Conservation (phyloP, 129 eudicot genomes). For the Arctium lappa region DNA sequence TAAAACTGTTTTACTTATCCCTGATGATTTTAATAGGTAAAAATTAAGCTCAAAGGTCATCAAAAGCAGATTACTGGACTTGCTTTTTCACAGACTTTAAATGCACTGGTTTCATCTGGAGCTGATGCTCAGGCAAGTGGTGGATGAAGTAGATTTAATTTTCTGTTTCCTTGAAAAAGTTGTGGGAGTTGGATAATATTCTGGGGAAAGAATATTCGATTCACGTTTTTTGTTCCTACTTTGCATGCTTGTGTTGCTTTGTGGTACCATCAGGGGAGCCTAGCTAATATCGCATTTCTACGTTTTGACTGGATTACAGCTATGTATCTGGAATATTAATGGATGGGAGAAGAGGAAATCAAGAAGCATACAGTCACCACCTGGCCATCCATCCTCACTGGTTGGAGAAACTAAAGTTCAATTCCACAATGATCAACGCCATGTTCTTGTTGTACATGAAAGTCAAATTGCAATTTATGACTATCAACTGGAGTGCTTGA, state of each 20-base stretch:
- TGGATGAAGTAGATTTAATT: neutral
- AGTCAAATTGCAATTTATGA: constrained; percentile 75
- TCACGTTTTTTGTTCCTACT: neutral
- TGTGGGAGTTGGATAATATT: neutral
- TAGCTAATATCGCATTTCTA: constrained; percentile 1
- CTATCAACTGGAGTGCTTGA: constrained; percentile 68
- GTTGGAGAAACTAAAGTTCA: constrained; percentile 78
- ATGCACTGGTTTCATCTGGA: constrained; percentile 71
- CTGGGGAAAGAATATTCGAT: neutral
- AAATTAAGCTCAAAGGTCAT: constrained; percentile 74
- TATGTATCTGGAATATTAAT: constrained; percentile 67
- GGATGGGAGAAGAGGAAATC: constrained; percentile 85
- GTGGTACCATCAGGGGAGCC: neutral
- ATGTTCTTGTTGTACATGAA: constrained; percentile 71
- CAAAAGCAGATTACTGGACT: constrained; percentile 74
- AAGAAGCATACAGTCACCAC: constrained; percentile 60
- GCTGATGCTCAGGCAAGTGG: constrained; percentile 82
- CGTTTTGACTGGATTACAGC: constrained; percentile 34
- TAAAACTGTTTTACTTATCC: neutral
- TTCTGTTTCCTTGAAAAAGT: neutral
- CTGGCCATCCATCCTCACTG: constrained; percentile 50
- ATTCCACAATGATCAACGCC: constrained; percentile 75
- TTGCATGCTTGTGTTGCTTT: neutral
- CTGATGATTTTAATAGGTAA: constrained; percentile 43
- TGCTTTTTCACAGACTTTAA: constrained; percentile 69